A percentile compares a stretch with the other conserved stretches of the same genome.
Conservation (phyloP, 2,329 filamentous ascomycete species). For the Exophiala viscosa region DNA sequence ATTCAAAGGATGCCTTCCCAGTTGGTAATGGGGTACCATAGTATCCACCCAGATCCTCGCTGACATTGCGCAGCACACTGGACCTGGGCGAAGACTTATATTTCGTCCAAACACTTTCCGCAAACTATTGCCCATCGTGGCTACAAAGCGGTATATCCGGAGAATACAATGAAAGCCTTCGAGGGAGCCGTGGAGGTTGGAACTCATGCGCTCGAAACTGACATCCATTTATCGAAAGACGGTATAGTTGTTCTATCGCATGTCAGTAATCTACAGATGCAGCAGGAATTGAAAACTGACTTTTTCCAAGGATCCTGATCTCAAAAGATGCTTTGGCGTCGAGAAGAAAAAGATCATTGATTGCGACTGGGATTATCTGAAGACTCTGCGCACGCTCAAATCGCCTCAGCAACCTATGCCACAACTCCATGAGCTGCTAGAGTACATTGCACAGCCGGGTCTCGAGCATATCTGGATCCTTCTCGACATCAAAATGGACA, state of each 20-base stretch:
- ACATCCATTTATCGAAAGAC: conserved; percentile 78
- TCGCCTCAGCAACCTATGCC: conserved; percentile 70
- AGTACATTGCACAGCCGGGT: conserved; percentile 63
- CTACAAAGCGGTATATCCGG: conserved; percentile 68
- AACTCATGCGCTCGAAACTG: conserved; percentile 80
- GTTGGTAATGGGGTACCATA: not conserved
- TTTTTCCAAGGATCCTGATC: conserved; percentile 59
- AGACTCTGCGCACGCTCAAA: conserved; percentile 62
- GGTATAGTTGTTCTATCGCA: conserved; percentile 81
- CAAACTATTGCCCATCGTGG: conserved; percentile 44
- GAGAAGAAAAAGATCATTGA: conserved; percentile 68
- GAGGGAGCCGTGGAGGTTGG: conserved; percentile 67
- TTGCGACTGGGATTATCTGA: conserved; percentile 71
- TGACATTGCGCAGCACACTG: conserved; percentile 27
- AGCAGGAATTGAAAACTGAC: not conserved
- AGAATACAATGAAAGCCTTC: conserved; percentile 83
- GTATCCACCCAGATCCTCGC: not conserved
- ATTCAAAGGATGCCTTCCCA: not conserved
- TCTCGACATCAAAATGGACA: conserved; percentile 71
- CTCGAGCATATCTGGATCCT: conserved; percentile 72
- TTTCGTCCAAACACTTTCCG: conserved; percentile 29
- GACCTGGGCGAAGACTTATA: conserved; percentile 27
- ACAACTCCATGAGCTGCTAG: conserved; percentile 67
- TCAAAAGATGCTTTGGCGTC: conserved; percentile 75
- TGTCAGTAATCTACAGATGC: conserved; percentile 45